Base-by-base conservation (phyloP, 2,329 filamentous ascomycete genomes). In the Zopfia rhizophila region DNA sequence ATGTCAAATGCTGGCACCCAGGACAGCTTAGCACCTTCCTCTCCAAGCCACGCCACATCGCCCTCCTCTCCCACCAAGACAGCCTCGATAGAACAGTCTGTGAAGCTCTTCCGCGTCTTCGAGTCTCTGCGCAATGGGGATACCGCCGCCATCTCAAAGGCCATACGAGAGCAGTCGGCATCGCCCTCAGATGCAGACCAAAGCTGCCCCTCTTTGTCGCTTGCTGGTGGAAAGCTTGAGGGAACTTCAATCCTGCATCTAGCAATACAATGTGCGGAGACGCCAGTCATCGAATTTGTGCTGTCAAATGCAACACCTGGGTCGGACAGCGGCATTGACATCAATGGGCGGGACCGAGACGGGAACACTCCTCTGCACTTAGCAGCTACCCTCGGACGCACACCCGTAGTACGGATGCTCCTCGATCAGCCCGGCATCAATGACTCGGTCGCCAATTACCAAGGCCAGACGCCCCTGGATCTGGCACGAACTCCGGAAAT, bases 351-450 rank as follows among this genome's bases (percentile, higher is more conserved):
- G 51, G 94, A 99, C 73, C 88, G 89, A 58, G 93, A 97, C 61
- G 94, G 94, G 51, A 99, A 97, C 70, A 96, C 92, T 1, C 87
- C 94, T 16, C 82, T 99, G 39, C 93, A 97, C 70, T 74, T 97
- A 25, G 94, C 94, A 7, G 89, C 93, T 21, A 80, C 83, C 43
- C 86, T 97, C 40, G 93, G 93, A 10, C 85, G 94, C 31, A 83
- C 84, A 0, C 83, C 88, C 3, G 82, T 96, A 6, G 92, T 99
- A 44, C 87, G 88, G 53, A 81, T 96, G 48, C 79, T 99, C 38
- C 80, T 99, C 18, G 90, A 92, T 38, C 88, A 91, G 58, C 83
- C 86, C 31, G 85, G 82, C 32, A 90, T 97, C 74, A 96, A 97
- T 65, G 94, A 99, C 68, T 87, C 91, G 5, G 78, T 95, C 36